Evolutionary conservation across 108 stramenopile species (phyloP).

Genomic region (Seminavis robusta): DNA sequence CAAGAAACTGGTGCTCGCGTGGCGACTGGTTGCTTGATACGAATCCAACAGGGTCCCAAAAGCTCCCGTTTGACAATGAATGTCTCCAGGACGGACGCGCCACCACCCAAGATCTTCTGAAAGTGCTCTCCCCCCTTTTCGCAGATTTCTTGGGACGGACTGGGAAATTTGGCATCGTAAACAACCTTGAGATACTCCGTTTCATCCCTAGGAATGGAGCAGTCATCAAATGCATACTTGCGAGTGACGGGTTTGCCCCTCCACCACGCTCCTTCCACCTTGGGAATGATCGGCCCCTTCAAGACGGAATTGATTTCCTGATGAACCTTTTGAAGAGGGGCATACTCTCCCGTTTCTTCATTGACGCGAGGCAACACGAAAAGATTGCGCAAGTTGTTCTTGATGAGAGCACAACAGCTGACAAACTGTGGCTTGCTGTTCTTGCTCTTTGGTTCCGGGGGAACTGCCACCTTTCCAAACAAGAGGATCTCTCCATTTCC

Average conservation of each 20-base stretch:
- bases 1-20: slow-evolving; percentile 53
- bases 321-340: slow-evolving; percentile 78
- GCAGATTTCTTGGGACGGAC: slow-evolving; percentile 66
- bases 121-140: slow-evolving; percentile 75
- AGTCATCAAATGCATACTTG: slow-evolving; percentile 94
- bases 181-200: slow-evolving; percentile 95
- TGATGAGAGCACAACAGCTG: slow-evolving; percentile 87
- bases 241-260: slow-evolving; percentile 85
- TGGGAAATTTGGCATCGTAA: slow-evolving; percentile 88
- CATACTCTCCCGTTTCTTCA: slow-evolving; percentile 34
- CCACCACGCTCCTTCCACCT: slow-evolving; percentile 69
- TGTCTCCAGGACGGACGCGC: slow-evolving; percentile 84
- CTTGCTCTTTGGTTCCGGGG: slow-evolving; percentile 15
- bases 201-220: slow-evolving; percentile 87
- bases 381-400: slow-evolving; percentile 75
- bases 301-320: slow-evolving; percentile 66
- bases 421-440: slow-evolving; percentile 31
- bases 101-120: slow-evolving; percentile 85
- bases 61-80: slow-evolving; percentile 95
- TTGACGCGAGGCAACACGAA: slow-evolving; percentile 88
- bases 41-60: slow-evolving; percentile 98
- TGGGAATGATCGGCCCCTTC: slow-evolving; percentile 77
- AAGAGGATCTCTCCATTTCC: slow-evolving; percentile 87
- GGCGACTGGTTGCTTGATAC: slow-evolving; percentile 65
- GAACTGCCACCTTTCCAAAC: slow-evolving; percentile 87